A percentile compares a stretch with the other conserved stretches of the same genome.
Conservation (phyloP, 2,329 filamentous ascomycete genomes). For the Fusarium ramigenum region DNA sequence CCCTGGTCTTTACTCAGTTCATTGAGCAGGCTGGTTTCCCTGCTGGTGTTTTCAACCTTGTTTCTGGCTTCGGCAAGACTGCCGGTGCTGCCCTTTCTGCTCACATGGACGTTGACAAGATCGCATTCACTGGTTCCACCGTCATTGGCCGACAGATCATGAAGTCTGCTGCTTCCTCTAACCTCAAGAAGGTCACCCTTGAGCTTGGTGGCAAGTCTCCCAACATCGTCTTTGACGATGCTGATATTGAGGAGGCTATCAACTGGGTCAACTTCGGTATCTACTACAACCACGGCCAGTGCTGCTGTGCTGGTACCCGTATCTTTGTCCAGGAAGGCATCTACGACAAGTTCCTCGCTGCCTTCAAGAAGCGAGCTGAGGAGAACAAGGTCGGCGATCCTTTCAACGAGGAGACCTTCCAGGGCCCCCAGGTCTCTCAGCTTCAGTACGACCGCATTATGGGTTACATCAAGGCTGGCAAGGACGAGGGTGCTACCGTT, state of each 20-base stretch:
- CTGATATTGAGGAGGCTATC: slow-evolving; percentile 79
- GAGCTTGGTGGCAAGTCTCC: slow-evolving; percentile 84
- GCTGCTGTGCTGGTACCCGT: slow-evolving; percentile 80
- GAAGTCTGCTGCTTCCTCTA: slow-evolving; percentile 80
- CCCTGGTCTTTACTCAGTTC: slow-evolving; percentile 69
- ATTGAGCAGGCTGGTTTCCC: slow-evolving; percentile 83
- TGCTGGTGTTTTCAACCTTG: slow-evolving; percentile 78
- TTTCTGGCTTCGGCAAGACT: slow-evolving; percentile 80
- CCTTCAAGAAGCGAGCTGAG: slow-evolving; percentile 80
- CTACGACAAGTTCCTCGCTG: slow-evolving; percentile 85
- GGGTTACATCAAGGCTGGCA: slow-evolving; percentile 77
- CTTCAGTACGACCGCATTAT: slow-evolving; percentile 91
- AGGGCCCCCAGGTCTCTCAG: slow-evolving; percentile 87
- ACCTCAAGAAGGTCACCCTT: slow-evolving; percentile 84
- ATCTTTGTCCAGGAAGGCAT: slow-evolving; percentile 87
- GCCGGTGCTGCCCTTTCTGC: slow-evolving; percentile 79
- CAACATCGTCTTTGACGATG: slow-evolving; percentile 82
- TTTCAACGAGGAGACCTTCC: slow-evolving; percentile 82
- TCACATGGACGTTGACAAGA: slow-evolving; percentile 85
- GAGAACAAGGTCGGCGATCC: slow-evolving; percentile 86
- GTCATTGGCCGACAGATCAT: slow-evolving; percentile 78
- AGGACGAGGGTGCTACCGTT: slow-evolving; percentile 68
- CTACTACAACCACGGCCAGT: slow-evolving; percentile 72
- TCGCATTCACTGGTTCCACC: slow-evolving; percentile 84
- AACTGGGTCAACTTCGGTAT: slow-evolving; percentile 80